phyloP scores from a whole-genome alignment of 106 monocot species.

The Dioscorea alata region DNA sequence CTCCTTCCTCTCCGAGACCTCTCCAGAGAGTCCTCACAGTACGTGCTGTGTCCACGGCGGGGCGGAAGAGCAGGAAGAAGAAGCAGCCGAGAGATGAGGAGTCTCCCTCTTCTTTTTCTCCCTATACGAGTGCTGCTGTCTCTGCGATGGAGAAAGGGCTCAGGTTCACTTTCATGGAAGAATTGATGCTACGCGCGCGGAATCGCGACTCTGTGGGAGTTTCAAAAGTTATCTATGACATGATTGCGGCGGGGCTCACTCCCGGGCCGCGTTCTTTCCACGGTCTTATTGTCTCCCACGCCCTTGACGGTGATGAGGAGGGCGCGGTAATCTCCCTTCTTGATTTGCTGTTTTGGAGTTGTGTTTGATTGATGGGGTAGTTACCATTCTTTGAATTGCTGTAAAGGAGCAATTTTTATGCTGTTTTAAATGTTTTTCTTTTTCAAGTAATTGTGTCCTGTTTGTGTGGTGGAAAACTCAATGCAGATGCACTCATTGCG shows the following conservation, averaged over 20 bases:
- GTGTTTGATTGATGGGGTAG: background rate
- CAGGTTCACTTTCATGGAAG: slow-evolving; percentile 79
- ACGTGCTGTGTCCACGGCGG: background rate
- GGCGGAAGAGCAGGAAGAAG: slow-evolving; percentile 33
- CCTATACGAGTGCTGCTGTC: background rate
- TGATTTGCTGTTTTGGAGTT: background rate
- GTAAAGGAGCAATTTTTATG: background rate
- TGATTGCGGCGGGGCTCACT: slow-evolving; percentile 82
- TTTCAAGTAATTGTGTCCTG: slow-evolving; percentile 2
- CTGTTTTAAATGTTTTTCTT: background rate
- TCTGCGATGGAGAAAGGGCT: slow-evolving; percentile 59
- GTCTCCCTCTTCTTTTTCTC: slow-evolving; percentile 21
- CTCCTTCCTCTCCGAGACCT: background rate
- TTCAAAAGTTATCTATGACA: slow-evolving; percentile 72
- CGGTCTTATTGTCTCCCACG: slow-evolving; percentile 69
- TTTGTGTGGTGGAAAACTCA: slow-evolving; percentile 16
- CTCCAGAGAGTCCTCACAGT: background rate
- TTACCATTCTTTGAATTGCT: background rate
- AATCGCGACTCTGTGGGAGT: slow-evolving; percentile 44
- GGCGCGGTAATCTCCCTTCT: slow-evolving; percentile 53
- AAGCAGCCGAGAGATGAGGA: slow-evolving; percentile 22
- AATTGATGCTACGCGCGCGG: slow-evolving; percentile 71
- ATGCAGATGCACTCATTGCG: slow-evolving; percentile 94
- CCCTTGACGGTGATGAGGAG: slow-evolving; percentile 64
- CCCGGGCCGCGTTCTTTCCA: slow-evolving; percentile 91